Evolutionary conservation across 2,329 filamentous ascomycete genomes (phyloP), one percentile per base, ranked within the genome.

Genomic region (Gnomoniopsis sp.): DNA sequence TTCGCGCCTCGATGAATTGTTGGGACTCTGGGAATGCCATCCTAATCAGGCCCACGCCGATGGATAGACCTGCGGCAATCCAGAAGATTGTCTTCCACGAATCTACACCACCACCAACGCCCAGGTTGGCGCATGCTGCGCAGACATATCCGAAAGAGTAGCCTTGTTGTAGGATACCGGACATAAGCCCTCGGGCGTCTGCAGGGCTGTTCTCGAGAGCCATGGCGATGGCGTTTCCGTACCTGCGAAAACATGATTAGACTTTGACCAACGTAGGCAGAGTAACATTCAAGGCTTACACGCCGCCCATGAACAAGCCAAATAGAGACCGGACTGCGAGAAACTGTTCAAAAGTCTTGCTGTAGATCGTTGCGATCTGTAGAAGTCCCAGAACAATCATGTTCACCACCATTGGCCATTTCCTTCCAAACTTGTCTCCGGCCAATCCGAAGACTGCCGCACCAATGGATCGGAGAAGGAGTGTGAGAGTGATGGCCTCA

Each of bases 361-460:
- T 83, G 74, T 91, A 95, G 65, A 91, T 91, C 19, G 91, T 95
- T 23, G 86, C 89, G 59, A 92, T 83, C 70, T 89, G 85, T 3
- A 88, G 74, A 22, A 86, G 64, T 47, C 86, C 86, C 3, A 90
- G 78, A 23, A 91, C 74, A 59, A 92, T 77, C 85, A 93, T 89
- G 77, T 93, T 93, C 66, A 85, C 66, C 10, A 93, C 87, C 87
- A 93, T 90, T 48, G 90, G 89, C 87, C 88, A 91, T 74, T 93
- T 93, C 57, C 90, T 84, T 7, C 91, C 91, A 70, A 85, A 95
- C 64, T 86, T 86, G 72, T 96, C 91, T 64, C 89, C 88, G 1
- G 88, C 85, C 22, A 93, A 76, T 59, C 91, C 91, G 63, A 96
- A 95, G 68, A 84, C 68, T 21, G 88, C 87, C 3, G 90, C 90